Evolutionary conservation across 2,329 filamentous ascomycete species (phyloP), one percentile per base, ranked within the genome.

Genomic region (Colletotrichum tropicale): DNA sequence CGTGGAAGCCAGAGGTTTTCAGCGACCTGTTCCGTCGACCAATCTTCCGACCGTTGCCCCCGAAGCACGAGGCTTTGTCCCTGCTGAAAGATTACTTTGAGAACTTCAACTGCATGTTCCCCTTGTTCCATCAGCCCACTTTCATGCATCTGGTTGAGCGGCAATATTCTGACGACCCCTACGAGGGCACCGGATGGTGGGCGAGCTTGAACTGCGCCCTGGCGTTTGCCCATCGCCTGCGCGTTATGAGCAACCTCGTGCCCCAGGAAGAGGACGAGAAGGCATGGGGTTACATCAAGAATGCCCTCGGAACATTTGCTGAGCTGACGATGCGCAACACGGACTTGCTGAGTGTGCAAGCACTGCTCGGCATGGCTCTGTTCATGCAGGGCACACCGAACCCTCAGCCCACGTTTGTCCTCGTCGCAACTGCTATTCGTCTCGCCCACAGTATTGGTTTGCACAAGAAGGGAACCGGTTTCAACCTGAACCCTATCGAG

Each of bases 101-200:
- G 81, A 98, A 98, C 85, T 98, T 99, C 89, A 99, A 99, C 87
- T 97, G 95, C 91, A 96, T 98, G 91, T 98, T 98, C 82, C 97
- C 97, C 8, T 89, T 99, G 6, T 99, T 98, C 81, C 97, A 99
- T 84, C 96, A 98, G 83, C 96, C 96, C 2, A 98, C 97, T 0
- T 99, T 99, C 82, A 98, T 98, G 95, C 96, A 98, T 82, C 89
- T 98, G 7, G 96, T 98, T 36, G 96, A 98, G 81, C 93, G 94
- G 79, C 96, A 98, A 83, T 99, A 98, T 84, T 98, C 96, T 1
- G 88, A 93, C 66, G 95, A 98, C 79, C 96, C 96, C 1, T 98
- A 98, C 79, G 93, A 98, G 82, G 96, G 96, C 32, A 98, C 96
- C 8, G 97, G 97, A 5, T 99, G 97, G 97, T 99, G 97, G 96